Evolutionary conservation across 2,329 filamentous ascomycete genomes (phyloP).

Genomic region (Aspergillus unguis): DNA sequence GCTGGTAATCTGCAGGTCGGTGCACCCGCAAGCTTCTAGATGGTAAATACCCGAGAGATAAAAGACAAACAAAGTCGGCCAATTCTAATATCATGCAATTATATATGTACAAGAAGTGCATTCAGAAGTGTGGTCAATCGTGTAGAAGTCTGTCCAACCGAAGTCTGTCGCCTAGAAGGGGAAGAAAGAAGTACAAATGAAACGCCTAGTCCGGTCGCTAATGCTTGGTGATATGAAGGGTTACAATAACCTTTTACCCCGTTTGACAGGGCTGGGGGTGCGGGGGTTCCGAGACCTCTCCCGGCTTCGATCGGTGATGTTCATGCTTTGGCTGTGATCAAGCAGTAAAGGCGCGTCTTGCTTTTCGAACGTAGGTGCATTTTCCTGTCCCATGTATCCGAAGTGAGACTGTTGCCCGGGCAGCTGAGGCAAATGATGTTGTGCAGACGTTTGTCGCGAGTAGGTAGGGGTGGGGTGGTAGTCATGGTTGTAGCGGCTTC

Average conservation of each 20-base stretch:
- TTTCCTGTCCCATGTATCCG: constrained; percentile 22
- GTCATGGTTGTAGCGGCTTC: constrained; percentile 32
- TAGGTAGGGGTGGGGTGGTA: constrained; percentile 24
- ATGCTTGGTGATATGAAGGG: constrained; percentile 11
- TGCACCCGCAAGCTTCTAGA: no score
- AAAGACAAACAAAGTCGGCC: neutral
- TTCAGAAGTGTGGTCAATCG: neutral
- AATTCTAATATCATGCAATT: neutral
- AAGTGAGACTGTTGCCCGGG: constrained; percentile 28
- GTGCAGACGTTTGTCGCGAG: constrained; percentile 21
- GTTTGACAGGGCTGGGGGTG: constrained; percentile 39
- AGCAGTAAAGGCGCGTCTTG: constrained; percentile 30
- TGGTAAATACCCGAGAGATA: no score
- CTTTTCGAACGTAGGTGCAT: constrained; percentile 22
- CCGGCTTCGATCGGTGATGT: constrained; percentile 31
- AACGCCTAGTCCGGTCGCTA: constrained; percentile 12
- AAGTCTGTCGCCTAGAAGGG: constrained; percentile 5
- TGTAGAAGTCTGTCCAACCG: neutral
- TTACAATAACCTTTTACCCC: constrained; percentile 21
- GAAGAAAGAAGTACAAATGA: neutral
- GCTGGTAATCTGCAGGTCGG: neutral
- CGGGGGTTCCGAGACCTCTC: constrained; percentile 31
- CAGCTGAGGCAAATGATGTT: constrained; percentile 23
- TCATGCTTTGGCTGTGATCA: constrained; percentile 29
- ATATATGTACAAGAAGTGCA: constrained; percentile 5